Evolutionary conservation across 129 eudicot species (phyloP), one percentile per base, ranked within the genome.

Genomic region (Flaveria sonorensis): DNA sequence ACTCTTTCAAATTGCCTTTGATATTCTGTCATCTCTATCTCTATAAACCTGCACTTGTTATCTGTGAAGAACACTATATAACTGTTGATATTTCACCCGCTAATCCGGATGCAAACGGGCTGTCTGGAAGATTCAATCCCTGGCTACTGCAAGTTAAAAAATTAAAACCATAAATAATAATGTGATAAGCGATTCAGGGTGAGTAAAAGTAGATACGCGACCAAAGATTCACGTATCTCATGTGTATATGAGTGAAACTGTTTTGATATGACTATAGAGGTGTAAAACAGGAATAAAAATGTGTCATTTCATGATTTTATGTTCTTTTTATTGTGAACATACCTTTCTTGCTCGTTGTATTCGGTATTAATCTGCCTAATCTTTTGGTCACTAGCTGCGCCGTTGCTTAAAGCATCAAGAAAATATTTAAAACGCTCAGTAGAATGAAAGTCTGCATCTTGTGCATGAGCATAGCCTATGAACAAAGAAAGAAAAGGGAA

Each of bases 281-380:
- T 10, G 10, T 8, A 57, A 20, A 8, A 19, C 23, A 53, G 40
- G 1, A 4, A 36, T 9, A 57, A 57, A 57, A 20, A 57, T 20
- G 6, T 3, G 14, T 20, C 26, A 4, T 20, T 57, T 57, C 30
- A 20, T 20, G 64, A 53, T 6, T 53, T 53, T n/a, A 8, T 16
- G 24, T 53, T 53, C 60, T n/a, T 51, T 64, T 18, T 30, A 26
- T 0, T 28, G 57, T 43, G 48, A 45, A 66, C 68, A 10, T 86
- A 91, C 97, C 97, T 88, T 73, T 87, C 97, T 66, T 66, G 71
- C 71, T 88, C 94, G 8, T 71, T 74, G 68, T 76, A 85, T 43
- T 82, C 81, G 36, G 85, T 79, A 7, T 79, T 79, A 53, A 83
- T 76, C 79, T 70, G 87, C 86, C 84, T 83, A 69, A 72, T 64